Evolutionary conservation across 2,329 filamentous ascomycete species (phyloP).

Genomic region (Fusarium nodosum): DNA sequence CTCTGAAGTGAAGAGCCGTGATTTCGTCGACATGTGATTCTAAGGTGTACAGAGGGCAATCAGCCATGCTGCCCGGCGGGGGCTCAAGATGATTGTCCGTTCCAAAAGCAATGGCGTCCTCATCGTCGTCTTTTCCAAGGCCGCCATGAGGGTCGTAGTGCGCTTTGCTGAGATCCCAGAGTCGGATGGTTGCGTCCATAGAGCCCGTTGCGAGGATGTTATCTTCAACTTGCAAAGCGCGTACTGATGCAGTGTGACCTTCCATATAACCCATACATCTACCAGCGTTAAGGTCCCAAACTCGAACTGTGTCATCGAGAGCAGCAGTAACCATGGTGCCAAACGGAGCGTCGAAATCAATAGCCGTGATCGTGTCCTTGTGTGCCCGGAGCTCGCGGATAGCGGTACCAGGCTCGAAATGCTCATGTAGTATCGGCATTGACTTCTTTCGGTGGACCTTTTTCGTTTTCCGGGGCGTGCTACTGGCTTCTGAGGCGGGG

Average conservation of each 20-base stretch:
- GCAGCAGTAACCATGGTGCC: constrained; percentile 94
- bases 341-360: constrained; percentile 98
- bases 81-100: constrained; percentile 79
- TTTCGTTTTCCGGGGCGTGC: constrained; percentile 63
- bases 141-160: constrained; percentile 81
- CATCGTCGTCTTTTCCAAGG: constrained; percentile 72
- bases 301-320: constrained; percentile 91
- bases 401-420: constrained; percentile 88
- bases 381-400: constrained; percentile 93
- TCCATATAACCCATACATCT: constrained; percentile 92
- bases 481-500: constrained; percentile 65
- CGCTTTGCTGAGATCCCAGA: constrained; percentile 94
- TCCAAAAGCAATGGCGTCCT: constrained; percentile 79
- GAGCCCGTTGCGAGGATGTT: constrained; percentile 96
- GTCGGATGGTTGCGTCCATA: constrained; percentile 90
- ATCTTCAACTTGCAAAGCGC: constrained; percentile 92
- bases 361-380: constrained; percentile 85
- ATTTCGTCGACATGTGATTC: constrained; percentile 94
- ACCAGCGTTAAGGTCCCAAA: constrained; percentile 96
- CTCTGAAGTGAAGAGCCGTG: constrained; percentile 91
- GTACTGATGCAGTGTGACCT: constrained; percentile 93
- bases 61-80: constrained; percentile 83
- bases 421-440: constrained; percentile 95
- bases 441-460: constrained; percentile 78
- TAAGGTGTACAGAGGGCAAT: constrained; percentile 90